Evolutionary conservation across 176 grass and related monocot genomes (phyloP).

Genomic region (Pontederia crassipes): DNA sequence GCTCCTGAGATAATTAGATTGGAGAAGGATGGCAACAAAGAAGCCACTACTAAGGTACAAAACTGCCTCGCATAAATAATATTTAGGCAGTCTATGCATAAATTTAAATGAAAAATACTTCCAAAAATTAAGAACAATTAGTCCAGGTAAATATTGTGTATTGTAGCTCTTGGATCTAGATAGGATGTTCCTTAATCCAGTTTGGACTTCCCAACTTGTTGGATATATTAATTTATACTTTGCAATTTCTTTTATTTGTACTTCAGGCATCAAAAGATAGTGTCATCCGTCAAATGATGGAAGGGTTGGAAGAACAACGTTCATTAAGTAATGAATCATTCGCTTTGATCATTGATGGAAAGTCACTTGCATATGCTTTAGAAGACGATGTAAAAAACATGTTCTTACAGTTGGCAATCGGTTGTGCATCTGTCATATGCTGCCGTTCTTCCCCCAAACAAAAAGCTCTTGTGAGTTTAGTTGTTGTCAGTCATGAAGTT

Average conservation of each 20-base stretch:
- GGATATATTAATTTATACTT: no score
- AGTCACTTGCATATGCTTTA: conserved; percentile 89
- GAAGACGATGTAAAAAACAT: conserved; percentile 67
- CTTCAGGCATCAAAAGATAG: conserved; percentile 69
- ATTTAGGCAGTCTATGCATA: no score
- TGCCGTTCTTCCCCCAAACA: conserved; percentile 98
- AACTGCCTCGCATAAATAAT: no score
- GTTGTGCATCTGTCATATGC: conserved; percentile 87
- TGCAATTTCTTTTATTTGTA: conserved; percentile 3
- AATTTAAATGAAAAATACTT: no score
- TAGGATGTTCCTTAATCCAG: no score
- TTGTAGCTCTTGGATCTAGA: no score
- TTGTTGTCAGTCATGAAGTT: not conserved
- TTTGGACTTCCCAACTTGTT: no score
- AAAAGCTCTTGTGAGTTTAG: conserved; percentile 76
- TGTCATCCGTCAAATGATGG: conserved; percentile 60
- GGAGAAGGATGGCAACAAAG: conserved; percentile 57
- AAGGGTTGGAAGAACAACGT: conserved; percentile 47
- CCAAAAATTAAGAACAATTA: no score
- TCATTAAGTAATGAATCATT: conserved; percentile 41
- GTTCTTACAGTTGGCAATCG: conserved; percentile 71
- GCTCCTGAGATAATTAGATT: conserved; percentile 39
- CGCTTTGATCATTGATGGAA: conserved; percentile 91
- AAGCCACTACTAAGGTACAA: conserved; percentile 16
- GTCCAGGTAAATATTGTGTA: no score